Evolutionary conservation across 169 alveolate species (phyloP).

Genomic region (Cryptosporidium felis): DNA sequence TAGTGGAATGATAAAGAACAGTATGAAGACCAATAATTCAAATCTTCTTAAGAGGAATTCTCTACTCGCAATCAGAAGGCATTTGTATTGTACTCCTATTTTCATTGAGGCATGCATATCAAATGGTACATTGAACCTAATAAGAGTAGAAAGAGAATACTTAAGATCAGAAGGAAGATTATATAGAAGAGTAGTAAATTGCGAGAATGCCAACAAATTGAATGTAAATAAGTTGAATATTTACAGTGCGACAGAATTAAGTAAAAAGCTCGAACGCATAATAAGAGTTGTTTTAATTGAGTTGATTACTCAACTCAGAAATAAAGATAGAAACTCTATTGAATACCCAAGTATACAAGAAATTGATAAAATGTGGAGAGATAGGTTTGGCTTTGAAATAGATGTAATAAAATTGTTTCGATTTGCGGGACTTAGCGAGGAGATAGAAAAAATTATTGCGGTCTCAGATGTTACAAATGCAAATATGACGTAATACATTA

Average conservation of each 20-base stretch:
- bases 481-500: too few species aligned
- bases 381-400: conserved; percentile 42
- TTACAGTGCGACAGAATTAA: too few species aligned
- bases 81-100: conserved; percentile 32
- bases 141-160: conserved; percentile 1
- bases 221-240: too few species aligned
- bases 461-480: too few species aligned
- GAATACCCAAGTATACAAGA: conserved; percentile 9
- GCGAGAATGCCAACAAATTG: too few species aligned
- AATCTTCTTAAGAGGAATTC: background rate
- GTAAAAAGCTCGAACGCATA: background rate
- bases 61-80: conserved; percentile 47
- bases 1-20: background rate
- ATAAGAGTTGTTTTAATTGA: conserved; percentile 17
- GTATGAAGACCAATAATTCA: background rate
- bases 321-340: background rate
- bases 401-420: conserved; percentile 19
- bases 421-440: conserved; percentile 39
- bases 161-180: background rate
- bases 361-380: conserved; percentile 24
- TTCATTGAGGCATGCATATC: conserved; percentile 52
- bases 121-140: background rate
- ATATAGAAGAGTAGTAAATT: background rate
- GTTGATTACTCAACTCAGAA: conserved; percentile 6
- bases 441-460: background rate